Evolutionary conservation across 805 yeast species (phyloP).

Genomic region (Maudiozyma serrabonitensis): DNA sequence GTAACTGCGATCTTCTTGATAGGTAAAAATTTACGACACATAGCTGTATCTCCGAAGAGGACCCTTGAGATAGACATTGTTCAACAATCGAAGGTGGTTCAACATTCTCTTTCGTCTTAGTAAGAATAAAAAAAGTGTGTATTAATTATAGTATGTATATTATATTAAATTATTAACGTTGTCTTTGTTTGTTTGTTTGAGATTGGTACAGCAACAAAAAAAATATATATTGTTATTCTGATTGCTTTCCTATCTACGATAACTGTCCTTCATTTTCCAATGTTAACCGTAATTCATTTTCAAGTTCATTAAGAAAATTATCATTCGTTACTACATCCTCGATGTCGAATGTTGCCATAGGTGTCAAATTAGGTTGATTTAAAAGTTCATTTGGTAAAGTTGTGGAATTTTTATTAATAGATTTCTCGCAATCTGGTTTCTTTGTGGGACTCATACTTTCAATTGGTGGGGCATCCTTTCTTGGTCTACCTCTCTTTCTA

Average conservation of each 20-base stretch:
- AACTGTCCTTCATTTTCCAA: not conserved
- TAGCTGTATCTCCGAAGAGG: too few relatives aligned
- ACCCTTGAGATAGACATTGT: too few relatives aligned
- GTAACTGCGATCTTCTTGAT: too few relatives aligned
- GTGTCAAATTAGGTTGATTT: not conserved
- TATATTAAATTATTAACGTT: too few relatives aligned
- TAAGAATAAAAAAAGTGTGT: too few relatives aligned
- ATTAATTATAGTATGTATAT: too few relatives aligned
- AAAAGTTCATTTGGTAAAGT: not conserved
- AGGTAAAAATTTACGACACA: too few relatives aligned
- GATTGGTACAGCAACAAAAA: too few relatives aligned
- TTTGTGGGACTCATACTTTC: slow-evolving; percentile 2
- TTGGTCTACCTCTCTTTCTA: slow-evolving; percentile 24
- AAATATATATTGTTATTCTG: too few relatives aligned
- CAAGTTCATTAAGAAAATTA: not conserved
- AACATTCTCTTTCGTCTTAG: too few relatives aligned
- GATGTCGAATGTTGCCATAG: not conserved
- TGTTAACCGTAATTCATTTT: not conserved
- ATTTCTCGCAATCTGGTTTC: not conserved
- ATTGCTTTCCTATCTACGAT: not conserved
- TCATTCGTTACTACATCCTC: not conserved
- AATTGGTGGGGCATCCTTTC: slow-evolving; percentile 10
- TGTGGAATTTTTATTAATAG: not conserved
- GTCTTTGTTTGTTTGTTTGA: too few relatives aligned
- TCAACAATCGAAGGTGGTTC: too few relatives aligned